These are phyloP conservation scores for Alternaria gaisen DNA, from an alignment of 2,329 filamentous ascomycete species.

Conservation along the genomic window DNA sequence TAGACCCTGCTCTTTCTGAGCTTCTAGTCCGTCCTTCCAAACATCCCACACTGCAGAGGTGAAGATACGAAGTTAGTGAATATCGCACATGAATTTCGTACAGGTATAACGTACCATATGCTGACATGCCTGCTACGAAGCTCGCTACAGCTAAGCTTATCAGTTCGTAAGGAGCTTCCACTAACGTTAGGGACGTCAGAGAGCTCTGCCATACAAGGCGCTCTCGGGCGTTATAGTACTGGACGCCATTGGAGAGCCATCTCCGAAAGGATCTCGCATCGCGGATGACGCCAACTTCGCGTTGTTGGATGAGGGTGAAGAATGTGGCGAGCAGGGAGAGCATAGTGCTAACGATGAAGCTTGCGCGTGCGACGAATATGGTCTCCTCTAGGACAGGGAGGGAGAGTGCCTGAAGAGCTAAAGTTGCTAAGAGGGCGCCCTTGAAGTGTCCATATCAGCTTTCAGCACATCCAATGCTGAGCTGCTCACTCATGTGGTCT, in stretches of 20 bases:
- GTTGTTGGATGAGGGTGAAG: conserved; percentile 31
- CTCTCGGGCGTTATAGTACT: conserved; percentile 7
- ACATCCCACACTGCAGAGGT: conserved; percentile 14
- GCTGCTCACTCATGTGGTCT: not conserved
- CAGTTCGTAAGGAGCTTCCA: conserved; percentile 31
- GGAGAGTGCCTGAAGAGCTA: conserved; percentile 27
- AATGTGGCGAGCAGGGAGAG: conserved; percentile 28
- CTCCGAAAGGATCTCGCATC: conserved; percentile 15
- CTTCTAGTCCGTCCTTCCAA: conserved; percentile 10
- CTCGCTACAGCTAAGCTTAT: conserved; percentile 23
- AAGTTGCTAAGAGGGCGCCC: conserved; percentile 28
- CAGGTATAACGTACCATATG: conserved; percentile 11
- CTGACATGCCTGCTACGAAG: conserved; percentile 24
- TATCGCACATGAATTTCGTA: not conserved
- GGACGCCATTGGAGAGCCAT: conserved; percentile 30
- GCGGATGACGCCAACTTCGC: conserved; percentile 21
- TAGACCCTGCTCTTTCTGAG: conserved; percentile 8
- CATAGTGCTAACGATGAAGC: conserved; percentile 21
- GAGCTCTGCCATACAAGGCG: conserved; percentile 22
- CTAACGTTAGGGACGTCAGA: conserved; percentile 20
- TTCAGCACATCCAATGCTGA: not conserved
- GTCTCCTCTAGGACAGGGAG: conserved; percentile 18
- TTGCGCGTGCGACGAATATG: conserved; percentile 19
- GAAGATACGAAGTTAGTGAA: not conserved
- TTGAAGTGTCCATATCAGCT: conserved; percentile 1